phyloP scores from a whole-genome alignment of 441 rosid species.

The Syzygium malaccense region DNA sequence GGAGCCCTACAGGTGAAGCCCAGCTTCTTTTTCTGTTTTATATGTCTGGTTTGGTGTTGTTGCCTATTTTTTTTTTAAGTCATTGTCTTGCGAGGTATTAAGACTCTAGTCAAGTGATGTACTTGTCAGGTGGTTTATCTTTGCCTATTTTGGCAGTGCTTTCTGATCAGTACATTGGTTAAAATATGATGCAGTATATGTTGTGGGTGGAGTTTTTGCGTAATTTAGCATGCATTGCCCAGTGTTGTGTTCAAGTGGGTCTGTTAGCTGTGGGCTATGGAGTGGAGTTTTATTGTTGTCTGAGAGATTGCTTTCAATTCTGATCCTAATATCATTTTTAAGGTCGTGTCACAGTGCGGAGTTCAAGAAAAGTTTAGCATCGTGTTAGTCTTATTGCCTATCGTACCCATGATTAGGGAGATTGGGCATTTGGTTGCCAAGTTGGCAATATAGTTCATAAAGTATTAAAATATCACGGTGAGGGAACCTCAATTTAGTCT shows the following conservation, averaged over 20 bases:
- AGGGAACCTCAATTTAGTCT: neutral
- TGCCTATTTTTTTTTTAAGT: neutral
- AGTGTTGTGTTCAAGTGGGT: neutral
- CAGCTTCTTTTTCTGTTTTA: slow-evolving; percentile 8
- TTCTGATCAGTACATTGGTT: neutral
- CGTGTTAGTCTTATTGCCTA: neutral
- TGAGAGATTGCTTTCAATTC: neutral
- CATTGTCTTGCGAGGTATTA: neutral
- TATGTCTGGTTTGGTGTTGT: neutral
- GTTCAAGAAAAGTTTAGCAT: neutral
- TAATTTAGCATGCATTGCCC: neutral
- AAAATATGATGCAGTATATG: neutral
- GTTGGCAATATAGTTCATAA: neutral
- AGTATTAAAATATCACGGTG: neutral
- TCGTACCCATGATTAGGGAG: neutral
- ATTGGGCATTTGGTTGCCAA: neutral
- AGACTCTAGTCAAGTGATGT: neutral
- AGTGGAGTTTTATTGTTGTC: neutral
- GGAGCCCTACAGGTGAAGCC: slow-evolving; percentile 88
- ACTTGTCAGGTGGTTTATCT: neutral
- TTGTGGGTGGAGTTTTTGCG: neutral
- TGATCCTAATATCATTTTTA: neutral
- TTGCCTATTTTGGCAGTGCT: neutral
- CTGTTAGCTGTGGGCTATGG: neutral
- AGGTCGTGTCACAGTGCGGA: neutral